Evolutionary conservation across 208 protist species (phyloP).

Genomic region (Herpetomonas muscarum): DNA sequence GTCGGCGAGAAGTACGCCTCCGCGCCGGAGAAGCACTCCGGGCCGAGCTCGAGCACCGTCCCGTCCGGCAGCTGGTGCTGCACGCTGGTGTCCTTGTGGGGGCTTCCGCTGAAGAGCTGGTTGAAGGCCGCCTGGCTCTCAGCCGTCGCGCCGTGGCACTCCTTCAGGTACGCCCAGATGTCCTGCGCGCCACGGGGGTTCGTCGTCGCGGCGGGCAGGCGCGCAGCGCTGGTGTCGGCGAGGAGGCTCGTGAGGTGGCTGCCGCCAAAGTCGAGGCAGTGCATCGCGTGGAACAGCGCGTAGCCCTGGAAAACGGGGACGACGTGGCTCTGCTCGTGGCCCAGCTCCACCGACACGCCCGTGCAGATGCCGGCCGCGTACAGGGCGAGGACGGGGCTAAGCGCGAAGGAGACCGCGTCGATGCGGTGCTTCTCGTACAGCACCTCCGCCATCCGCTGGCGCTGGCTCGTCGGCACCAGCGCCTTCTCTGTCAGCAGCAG

Average conservation of each 20-base stretch:
- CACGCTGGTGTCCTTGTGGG: constrained; percentile 18
- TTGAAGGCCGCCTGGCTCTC: constrained; percentile 23
- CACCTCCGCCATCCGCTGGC: constrained; percentile 83
- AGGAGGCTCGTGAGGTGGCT: constrained; percentile 57
- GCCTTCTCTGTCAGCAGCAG: constrained; percentile 87
- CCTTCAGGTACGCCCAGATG: constrained; percentile 87
- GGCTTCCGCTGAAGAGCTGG: neutral
- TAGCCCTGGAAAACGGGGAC: constrained; percentile 98
- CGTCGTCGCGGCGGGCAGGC: constrained; percentile 33
- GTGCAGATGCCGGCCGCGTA: constrained; percentile 84
- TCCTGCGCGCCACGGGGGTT: constrained; percentile 34
- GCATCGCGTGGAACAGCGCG: constrained; percentile 90
- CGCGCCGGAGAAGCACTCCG: constrained; percentile 47
- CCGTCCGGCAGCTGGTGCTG: constrained; percentile 78
- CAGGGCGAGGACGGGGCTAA: constrained; percentile 83
- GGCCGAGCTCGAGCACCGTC: constrained; percentile 53
- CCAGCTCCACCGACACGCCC: constrained; percentile 93
- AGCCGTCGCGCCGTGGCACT: constrained; percentile 54
- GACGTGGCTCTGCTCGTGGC: constrained; percentile 96
- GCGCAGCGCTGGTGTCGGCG: constrained; percentile 13
- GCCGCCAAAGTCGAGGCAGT: constrained; percentile 79
- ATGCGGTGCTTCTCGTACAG: constrained; percentile 85
- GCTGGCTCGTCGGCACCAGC: constrained; percentile 74
- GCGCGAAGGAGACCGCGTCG: constrained; percentile 51
- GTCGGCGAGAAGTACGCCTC: constrained; percentile 80